Evolutionary conservation across 805 yeast genomes (phyloP).

Genomic region (Hanseniaspora nectarophila): DNA sequence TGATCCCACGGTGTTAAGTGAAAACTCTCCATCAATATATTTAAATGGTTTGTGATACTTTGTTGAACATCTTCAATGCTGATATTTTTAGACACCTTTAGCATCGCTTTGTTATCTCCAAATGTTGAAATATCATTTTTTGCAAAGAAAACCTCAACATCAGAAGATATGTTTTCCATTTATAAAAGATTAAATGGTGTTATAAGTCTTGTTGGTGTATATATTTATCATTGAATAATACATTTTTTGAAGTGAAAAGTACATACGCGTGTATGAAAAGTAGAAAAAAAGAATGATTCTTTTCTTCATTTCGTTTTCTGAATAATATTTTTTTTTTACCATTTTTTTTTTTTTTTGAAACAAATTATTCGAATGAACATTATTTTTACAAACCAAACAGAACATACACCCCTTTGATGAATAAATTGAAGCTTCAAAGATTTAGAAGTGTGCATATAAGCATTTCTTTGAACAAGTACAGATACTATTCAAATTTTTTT

Average conservation of each 20-base stretch:
- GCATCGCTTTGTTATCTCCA: neutral
- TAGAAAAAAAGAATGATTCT: no score
- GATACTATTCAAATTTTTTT: neutral
- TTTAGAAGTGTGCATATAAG: neutral
- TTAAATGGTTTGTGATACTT: neutral
- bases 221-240: no score
- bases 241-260: no score
- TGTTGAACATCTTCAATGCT: neutral
- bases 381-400: neutral
- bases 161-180: neutral
- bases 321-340: no score
- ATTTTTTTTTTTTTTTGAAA: no score
- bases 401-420: neutral
- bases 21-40: neutral
- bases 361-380: no score
- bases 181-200: no score
- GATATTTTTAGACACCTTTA: neutral
- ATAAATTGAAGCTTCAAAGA: neutral
- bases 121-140: neutral
- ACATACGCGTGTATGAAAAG: no score
- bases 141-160: no score
- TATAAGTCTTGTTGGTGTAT: no score
- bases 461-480: neutral
- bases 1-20: neutral
- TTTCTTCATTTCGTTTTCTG: no score